phyloP scores from a whole-genome alignment of 208 protist genomes.

The Trypanosoma vivax region DNA sequence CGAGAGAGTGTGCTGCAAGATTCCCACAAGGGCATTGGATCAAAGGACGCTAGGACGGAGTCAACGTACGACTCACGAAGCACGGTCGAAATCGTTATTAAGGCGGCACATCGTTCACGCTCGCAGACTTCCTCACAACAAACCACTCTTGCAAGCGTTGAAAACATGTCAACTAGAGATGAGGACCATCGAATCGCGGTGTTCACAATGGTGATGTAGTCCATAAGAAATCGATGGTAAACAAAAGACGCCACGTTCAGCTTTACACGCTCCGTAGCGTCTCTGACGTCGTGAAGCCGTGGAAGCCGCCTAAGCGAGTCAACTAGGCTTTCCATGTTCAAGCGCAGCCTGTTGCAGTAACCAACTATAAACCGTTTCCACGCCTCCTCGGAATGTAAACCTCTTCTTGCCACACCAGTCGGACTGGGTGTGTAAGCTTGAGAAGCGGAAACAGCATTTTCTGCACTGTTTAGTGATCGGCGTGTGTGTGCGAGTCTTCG shows the following conservation, averaged over 20 bases:
- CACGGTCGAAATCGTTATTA: slow-evolving; percentile 38
- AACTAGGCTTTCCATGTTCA: slow-evolving; percentile 21
- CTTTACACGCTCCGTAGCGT: slow-evolving; percentile 39
- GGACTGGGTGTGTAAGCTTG: neutral
- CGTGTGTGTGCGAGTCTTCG: slow-evolving; percentile 6
- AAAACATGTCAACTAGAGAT: slow-evolving; percentile 26
- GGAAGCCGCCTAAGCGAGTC: slow-evolving; percentile 17
- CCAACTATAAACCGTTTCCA: slow-evolving; percentile 20
- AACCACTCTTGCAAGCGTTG: slow-evolving; percentile 51
- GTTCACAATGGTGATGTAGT: slow-evolving; percentile 42
- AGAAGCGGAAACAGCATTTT: neutral
- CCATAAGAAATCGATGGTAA: slow-evolving; percentile 48
- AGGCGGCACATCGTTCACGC: slow-evolving; percentile 32
- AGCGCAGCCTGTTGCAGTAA: slow-evolving; percentile 10
- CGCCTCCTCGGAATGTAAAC: slow-evolving; percentile 13
- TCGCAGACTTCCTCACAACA: slow-evolving; percentile 38
- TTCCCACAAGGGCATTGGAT: slow-evolving; percentile 33
- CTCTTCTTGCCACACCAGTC: neutral
- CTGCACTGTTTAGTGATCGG: neutral
- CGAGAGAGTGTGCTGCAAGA: slow-evolving; percentile 27
- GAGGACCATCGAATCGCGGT: slow-evolving; percentile 29
- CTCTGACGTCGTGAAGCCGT: slow-evolving; percentile 3
- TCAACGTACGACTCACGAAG: slow-evolving; percentile 9
- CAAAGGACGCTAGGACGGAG: slow-evolving; percentile 15
- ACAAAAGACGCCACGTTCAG: slow-evolving; percentile 34